phyloP scores from a whole-genome alignment of 495 filamentous ascomycete species.

The Aspergillus sclerotioniger region DNA sequence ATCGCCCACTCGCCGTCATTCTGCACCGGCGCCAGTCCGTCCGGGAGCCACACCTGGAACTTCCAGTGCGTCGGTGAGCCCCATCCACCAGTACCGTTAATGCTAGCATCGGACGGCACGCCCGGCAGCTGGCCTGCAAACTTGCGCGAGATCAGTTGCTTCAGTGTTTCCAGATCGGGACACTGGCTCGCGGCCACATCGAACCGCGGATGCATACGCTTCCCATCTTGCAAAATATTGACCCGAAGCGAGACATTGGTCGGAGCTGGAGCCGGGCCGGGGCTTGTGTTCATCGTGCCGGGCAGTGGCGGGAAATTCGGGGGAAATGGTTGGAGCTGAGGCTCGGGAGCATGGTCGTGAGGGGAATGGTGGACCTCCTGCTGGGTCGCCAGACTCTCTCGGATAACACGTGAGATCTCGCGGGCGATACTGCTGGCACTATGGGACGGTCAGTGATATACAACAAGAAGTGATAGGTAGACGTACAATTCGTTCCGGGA shows the following conservation, averaged over 20 bases:
- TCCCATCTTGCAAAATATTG: conserved; percentile 42
- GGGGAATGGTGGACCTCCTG: conserved; percentile 15
- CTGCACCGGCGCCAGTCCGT: conserved; percentile 37
- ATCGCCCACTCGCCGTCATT: conserved; percentile 47
- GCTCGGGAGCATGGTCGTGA: conserved; percentile 14
- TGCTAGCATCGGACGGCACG: conserved; percentile 16
- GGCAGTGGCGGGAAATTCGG: conserved; percentile 17
- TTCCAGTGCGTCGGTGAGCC: conserved; percentile 29
- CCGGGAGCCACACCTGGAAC: conserved; percentile 40
- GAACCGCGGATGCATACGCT: conserved; percentile 40
- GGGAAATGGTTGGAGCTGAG: conserved; percentile 22
- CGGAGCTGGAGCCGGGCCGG: conserved; percentile 10
- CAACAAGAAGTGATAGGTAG: background rate
- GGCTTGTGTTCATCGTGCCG: conserved; percentile 3
- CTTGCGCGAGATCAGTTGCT: conserved; percentile 33
- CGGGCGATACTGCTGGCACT: conserved; percentile 46
- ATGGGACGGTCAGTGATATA: conserved; percentile 18
- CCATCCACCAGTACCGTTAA: conserved; percentile 16
- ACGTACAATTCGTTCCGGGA: conserved; percentile 46
- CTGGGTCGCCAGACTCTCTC: conserved; percentile 36
- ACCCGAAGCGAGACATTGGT: conserved; percentile 34
- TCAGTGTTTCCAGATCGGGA: conserved; percentile 33
- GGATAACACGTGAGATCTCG: conserved; percentile 44
- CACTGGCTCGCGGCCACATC: conserved; percentile 38
- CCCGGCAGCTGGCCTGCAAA: conserved; percentile 35